Evolutionary conservation across 345 rosid species (phyloP).

Genomic region (Camelina laxa): DNA sequence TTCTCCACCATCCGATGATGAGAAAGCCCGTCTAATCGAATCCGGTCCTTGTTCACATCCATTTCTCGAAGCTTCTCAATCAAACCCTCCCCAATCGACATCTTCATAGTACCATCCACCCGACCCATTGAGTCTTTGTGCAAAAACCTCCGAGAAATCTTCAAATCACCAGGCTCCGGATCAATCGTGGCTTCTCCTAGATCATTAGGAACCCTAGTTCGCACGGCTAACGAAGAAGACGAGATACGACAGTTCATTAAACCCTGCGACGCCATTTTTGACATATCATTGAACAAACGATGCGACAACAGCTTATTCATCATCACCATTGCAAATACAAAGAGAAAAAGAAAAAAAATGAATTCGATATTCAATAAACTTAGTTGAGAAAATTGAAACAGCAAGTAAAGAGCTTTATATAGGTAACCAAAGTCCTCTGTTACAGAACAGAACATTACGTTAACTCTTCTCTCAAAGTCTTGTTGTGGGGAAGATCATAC

Average conservation of each 20-base stretch:
- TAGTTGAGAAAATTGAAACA: conserved; percentile 8
- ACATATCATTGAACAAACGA: conserved; percentile 57
- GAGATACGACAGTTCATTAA: conserved; percentile 46
- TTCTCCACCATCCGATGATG: conserved; percentile 45
- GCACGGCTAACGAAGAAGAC: conserved; percentile 45
- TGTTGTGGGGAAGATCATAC: background rate
- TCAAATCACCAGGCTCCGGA: conserved; percentile 68
- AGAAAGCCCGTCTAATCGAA: conserved; percentile 58
- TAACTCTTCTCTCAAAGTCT: background rate
- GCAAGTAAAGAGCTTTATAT: conserved; percentile 32
- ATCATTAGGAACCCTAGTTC: conserved; percentile 38
- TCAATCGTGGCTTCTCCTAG: conserved; percentile 48
- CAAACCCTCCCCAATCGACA: conserved; percentile 50
- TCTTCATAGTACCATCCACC: background rate
- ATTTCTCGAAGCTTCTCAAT: conserved; percentile 58
- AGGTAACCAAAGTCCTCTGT: conserved; percentile 37
- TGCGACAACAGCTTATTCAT: conserved; percentile 62
- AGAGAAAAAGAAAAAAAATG: background rate
- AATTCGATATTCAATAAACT: background rate
- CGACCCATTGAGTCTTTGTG: conserved; percentile 44
- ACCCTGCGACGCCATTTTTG: conserved; percentile 53
- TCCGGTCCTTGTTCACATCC: conserved; percentile 57
- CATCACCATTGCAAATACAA: conserved; percentile 53
- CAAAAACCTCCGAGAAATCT: conserved; percentile 57
- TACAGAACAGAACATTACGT: background rate